Evolutionary conservation across 2,329 filamentous ascomycete species (phyloP).

Genomic region (Ophiocordyceps unilateralis): DNA sequence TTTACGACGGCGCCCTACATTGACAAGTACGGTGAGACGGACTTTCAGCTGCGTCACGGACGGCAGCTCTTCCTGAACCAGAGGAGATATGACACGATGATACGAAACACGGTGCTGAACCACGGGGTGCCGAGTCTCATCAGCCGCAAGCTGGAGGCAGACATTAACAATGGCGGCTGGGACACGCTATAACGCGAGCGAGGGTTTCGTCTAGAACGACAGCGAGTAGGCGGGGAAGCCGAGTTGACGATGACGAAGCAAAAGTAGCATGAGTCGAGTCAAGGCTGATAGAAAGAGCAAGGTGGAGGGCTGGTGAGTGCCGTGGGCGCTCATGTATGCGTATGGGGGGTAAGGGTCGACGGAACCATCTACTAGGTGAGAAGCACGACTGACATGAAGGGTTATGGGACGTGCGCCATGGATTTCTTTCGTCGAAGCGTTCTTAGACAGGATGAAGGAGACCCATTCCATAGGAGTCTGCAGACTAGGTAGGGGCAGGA

Average conservation of each 20-base stretch:
- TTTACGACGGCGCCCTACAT: slow-evolving; percentile 84
- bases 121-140: slow-evolving; percentile 83
- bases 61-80: slow-evolving; percentile 87
- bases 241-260: too few species aligned
- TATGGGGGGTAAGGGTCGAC: too few species aligned
- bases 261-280: too few species aligned
- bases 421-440: too few species aligned
- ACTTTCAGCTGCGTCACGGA: slow-evolving; percentile 73
- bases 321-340: background rate
- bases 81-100: slow-evolving; percentile 76
- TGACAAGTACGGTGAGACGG: slow-evolving; percentile 88
- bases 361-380: too few species aligned
- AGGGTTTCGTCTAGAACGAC: too few species aligned
- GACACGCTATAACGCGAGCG: slow-evolving; percentile 42
- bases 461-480: too few species aligned
- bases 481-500: too few species aligned
- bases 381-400: too few species aligned
- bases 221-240: too few species aligned
- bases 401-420: too few species aligned
- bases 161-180: slow-evolving; percentile 96
- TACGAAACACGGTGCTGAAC: slow-evolving; percentile 71
- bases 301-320: background rate
- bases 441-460: too few species aligned
- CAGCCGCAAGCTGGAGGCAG: slow-evolving; percentile 75
- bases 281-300: background rate